Conservation (phyloP, 345 rosid genomes). For the Lagerstroemia speciosa region DNA sequence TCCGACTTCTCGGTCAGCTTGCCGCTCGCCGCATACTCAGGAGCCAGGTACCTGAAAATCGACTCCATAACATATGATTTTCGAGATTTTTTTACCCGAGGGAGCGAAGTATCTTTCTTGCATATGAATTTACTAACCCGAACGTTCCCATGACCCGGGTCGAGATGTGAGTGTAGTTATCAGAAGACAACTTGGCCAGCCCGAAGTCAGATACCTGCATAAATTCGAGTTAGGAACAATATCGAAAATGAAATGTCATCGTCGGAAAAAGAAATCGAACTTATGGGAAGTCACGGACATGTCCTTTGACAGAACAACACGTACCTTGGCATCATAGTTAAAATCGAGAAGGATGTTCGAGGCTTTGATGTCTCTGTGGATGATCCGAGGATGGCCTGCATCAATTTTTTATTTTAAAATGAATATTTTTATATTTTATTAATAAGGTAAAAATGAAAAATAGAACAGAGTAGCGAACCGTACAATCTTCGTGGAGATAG, state of each 20-base stretch:
- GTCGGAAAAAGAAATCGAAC: neutral
- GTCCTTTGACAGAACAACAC: neutral
- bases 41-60: constrained; percentile 66
- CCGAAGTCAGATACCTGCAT: constrained; percentile 19
- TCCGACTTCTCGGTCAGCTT: constrained; percentile 86
- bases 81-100: too few relatives aligned
- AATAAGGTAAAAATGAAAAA: neutral
- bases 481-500: constrained; percentile 95
- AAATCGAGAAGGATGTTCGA: constrained; percentile 74
- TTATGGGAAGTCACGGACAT: neutral
- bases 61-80: too few relatives aligned
- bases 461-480: constrained; percentile 10
- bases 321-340: constrained; percentile 22
- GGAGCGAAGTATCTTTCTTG: too few relatives aligned
- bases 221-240: neutral
- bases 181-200: constrained; percentile 12
- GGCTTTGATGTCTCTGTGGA: constrained; percentile 83
- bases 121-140: constrained; percentile 8
- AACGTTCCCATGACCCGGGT: constrained; percentile 17
- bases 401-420: too few relatives aligned
- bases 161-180: constrained; percentile 11
- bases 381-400: constrained; percentile 81
- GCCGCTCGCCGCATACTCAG: constrained; percentile 91
- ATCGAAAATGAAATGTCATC: neutral
- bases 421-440: neutral